These are phyloP conservation scores for Thalassiosira allenii DNA, from an alignment of 352 stramenopile genomes.

Conservation along the genomic window DNA sequence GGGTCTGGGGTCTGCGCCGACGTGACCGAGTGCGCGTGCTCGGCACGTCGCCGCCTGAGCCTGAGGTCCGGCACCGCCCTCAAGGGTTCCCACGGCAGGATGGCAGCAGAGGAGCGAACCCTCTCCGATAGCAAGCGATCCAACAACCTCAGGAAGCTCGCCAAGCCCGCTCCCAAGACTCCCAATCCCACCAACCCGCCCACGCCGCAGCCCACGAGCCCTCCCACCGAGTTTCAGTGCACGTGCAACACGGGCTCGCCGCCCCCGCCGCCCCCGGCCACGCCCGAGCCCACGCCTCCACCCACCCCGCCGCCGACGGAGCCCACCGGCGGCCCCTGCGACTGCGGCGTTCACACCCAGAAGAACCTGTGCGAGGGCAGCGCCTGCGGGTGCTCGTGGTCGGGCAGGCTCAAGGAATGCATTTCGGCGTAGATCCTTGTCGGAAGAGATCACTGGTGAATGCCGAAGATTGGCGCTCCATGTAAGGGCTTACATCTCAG, in stretches of 20 bases:
- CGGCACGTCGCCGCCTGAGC: not conserved
- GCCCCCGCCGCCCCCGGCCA: conserved; percentile 4
- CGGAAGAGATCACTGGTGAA: too few relatives aligned
- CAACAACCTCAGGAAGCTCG: too few relatives aligned
- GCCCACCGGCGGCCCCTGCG: not conserved
- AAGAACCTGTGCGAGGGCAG: not conserved
- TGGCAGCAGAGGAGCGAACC: not conserved
- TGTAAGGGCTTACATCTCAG: too few relatives aligned
- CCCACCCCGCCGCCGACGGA: conserved; percentile 11
- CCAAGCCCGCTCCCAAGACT: not conserved
- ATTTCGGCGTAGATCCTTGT: not conserved
- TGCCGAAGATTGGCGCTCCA: too few relatives aligned
- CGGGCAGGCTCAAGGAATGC: not conserved
- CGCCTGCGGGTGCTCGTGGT: not conserved
- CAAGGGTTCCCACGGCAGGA: not conserved
- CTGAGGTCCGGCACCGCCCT: not conserved
- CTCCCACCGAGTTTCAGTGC: not conserved
- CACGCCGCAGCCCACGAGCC: not conserved
- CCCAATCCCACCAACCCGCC: not conserved
- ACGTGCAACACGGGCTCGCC: not conserved
- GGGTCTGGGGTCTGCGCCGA: not conserved
- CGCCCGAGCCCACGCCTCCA: conserved; percentile 1
- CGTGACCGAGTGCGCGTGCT: not conserved
- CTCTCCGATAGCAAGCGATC: not conserved
- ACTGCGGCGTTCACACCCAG: not conserved